Evolutionary conservation across 2,329 filamentous ascomycete species (phyloP), one percentile per base, ranked within the genome.

Genomic region (Chaetomiaceae sp.): DNA sequence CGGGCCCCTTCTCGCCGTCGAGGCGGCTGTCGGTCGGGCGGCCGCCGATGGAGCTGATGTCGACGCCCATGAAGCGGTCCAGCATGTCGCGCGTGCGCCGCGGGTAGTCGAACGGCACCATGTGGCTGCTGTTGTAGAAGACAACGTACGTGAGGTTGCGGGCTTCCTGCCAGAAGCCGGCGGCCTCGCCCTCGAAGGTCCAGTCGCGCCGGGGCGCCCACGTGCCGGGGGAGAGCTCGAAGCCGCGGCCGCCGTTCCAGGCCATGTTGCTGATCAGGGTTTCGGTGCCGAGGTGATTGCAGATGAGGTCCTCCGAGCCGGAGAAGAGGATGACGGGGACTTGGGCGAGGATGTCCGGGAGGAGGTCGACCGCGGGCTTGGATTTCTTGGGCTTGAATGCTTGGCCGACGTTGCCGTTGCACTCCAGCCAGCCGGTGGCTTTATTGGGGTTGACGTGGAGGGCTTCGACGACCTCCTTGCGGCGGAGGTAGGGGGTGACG

Each of bases 241-340:
- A 96, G 4, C 93, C 94, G 56, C 85, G 91, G 46, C 83, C 91
- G 42, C 86, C 89, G 57, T 89, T 93, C 88, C 90, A 98, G 56
- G 84, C 71, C 79, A 98, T 82, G 60, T 88, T 90, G 64, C 84
- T 81, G 61, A 98, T 95, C 56, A 98, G 67, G 22, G 86, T 79
- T 63, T 98, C 93, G 0, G 93, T 98, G 48, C 93, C 93, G 24
- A 96, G 70, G 62, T 98, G 89, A 65, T 98, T 98, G 76, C 93
- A 98, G 58, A 98, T 97, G 19, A 97, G 71, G 64, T 98, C 93
- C 59, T 95, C 82, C 50, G 90, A 86, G 42, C 93, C 93, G 2
- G 89, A 96, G 70, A 97, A 98, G 17, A 98, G 78, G 1, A 95
- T 70, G 33, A 95, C 76, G 1, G 85, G 84, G 9, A 97, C 68